Evolutionary conservation across 2,329 filamentous ascomycete genomes (phyloP), one percentile per base, ranked within the genome.

Genomic region (Mycocentrospora acerina): DNA sequence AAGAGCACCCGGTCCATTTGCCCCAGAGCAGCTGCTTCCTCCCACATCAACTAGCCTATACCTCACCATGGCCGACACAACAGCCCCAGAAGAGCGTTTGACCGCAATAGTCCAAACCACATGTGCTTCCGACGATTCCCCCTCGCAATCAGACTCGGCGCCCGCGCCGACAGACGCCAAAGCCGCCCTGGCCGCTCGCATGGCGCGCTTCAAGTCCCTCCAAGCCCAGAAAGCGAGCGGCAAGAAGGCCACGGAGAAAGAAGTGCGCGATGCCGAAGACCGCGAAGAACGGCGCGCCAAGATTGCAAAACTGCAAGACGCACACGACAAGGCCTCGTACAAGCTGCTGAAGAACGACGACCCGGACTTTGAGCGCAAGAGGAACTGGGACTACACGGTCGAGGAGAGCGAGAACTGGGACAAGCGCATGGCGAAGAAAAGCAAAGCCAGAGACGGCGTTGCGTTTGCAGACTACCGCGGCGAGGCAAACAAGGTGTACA

Each of bases 351-450:
- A 95, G 73, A 88, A 90, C 4, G 90, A 96, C 58, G 84, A 90
- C 2, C 89, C 88, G 38, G 93, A 97, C 67, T 98, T 97, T 62
- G 93, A 98, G 76, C 87, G 93, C 53, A 96, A 97, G 71, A 84
- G 93, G 27, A 93, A 93, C 2, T 98, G 93, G 93, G 93, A 97
- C 72, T 98, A 93, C 88, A 98, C 93, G 1, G 75, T 91, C 6
- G 93, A 98, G 50, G 93, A 98, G 71, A 87, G 83, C 55, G 93
- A 96, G 71, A 82, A 80, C 53, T 98, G 93, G 93, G 93, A 98
- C 68, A 85, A 85, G 71, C 84, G 90, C 22, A 73, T 94, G 66
- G 87, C 85, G 60, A 95, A 95, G 77, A 94, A 90, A 72, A 81
- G 82, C 42, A 80, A 81, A 13, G 85, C 87, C 59, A 79, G 86